phyloP scores from a whole-genome alignment of 768 basidiomycete genomes.

The Agrocybe chaxingu region DNA sequence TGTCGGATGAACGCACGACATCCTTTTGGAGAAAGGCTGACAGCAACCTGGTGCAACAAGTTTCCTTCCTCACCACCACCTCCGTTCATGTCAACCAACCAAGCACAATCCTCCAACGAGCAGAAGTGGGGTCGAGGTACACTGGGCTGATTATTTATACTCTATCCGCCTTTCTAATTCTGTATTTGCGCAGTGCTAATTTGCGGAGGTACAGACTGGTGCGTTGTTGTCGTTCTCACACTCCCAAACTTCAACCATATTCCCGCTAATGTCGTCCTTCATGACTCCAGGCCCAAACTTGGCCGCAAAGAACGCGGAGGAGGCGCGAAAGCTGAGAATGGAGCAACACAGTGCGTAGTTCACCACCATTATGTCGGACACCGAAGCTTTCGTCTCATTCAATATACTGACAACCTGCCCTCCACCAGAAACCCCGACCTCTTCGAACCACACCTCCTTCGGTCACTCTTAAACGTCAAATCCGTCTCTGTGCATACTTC shows the following conservation, averaged over 20 bases:
- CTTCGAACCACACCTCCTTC: conserved; percentile 83
- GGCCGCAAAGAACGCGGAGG: conserved; percentile 71
- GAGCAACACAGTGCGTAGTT: conserved; percentile 33
- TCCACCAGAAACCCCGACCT: conserved; percentile 68
- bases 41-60: conserved; percentile 11
- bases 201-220: conserved; percentile 89
- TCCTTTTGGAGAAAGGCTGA: conserved; percentile 20
- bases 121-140: conserved; percentile 45
- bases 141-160: conserved; percentile 9
- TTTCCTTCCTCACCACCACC: conserved; percentile 14
- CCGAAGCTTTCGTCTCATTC: conserved; percentile 1
- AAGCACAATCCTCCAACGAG: conserved; percentile 23
- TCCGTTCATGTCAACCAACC: conserved; percentile 19
- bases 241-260: conserved; percentile 18
- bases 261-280: conserved; percentile 12
- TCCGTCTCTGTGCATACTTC: conserved; percentile 71
- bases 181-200: conserved; percentile 58
- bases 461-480: conserved; percentile 81
- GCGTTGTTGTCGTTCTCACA: conserved; percentile 34
- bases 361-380: conserved; percentile 3
- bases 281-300: conserved; percentile 58
- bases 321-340: conserved; percentile 37
- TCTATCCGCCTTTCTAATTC: conserved; percentile 14
- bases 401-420: background rate
- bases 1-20: conserved; percentile 16